phyloP scores from a whole-genome alignment of 2,329 filamentous ascomycete genomes.

The Balansia obtecta region DNA sequence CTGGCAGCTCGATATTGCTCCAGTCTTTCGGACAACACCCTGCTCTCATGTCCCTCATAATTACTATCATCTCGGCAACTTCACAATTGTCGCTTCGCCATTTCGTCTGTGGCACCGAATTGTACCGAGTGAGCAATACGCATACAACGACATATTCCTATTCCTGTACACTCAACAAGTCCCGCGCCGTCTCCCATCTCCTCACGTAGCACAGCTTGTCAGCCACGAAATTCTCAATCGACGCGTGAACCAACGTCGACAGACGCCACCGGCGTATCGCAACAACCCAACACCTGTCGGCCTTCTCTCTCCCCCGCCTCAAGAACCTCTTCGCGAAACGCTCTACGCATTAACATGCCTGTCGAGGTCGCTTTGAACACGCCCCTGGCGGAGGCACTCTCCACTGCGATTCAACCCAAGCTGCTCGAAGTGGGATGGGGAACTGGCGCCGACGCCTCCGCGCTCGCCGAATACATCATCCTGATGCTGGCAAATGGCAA shows the following conservation, averaged over 20 bases:
- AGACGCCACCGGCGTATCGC: conserved; percentile 6
- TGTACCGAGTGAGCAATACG: background rate
- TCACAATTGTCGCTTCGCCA: background rate
- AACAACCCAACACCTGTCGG: background rate
- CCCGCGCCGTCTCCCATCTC: background rate
- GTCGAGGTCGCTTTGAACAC: conserved; percentile 66
- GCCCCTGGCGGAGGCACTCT: conserved; percentile 74
- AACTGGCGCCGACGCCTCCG: conserved; percentile 62
- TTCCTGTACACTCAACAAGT: background rate
- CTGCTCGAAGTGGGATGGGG: conserved; percentile 89
- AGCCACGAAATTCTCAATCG: background rate
- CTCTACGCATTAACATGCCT: conserved; percentile 46
- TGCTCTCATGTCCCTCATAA: too few species aligned
- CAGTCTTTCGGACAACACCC: background rate
- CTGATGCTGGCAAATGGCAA: conserved; percentile 96
- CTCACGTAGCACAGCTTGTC: background rate
- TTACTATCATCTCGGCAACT: background rate
- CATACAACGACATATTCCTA: background rate
- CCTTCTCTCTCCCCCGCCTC: background rate
- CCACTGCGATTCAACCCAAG: conserved; percentile 75
- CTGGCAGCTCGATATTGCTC: background rate
- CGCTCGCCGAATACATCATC: conserved; percentile 89
- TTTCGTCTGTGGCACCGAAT: background rate
- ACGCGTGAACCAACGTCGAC: conserved; percentile 4
- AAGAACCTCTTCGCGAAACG: background rate